Conservation (phyloP, 768 basidiomycete genomes). For the Asterophora parasitica region DNA sequence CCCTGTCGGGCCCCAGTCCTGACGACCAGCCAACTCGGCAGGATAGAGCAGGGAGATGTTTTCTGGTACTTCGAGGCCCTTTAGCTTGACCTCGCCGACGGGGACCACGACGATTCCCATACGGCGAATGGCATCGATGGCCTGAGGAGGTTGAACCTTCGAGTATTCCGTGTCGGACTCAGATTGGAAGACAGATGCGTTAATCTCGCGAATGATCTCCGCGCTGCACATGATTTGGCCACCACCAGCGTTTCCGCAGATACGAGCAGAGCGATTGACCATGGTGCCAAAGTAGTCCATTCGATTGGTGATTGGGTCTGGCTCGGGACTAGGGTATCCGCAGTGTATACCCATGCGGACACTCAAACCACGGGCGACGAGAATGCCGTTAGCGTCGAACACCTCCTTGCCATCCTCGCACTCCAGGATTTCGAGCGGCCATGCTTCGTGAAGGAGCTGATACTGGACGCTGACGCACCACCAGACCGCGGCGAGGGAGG, state of each 20-base stretch:
- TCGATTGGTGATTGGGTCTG: slow-evolving; percentile 84
- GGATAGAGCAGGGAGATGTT: slow-evolving; percentile 84
- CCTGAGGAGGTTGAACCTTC: slow-evolving; percentile 48
- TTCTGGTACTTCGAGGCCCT: slow-evolving; percentile 92
- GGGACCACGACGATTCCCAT: slow-evolving; percentile 65
- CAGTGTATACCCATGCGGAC: slow-evolving; percentile 98
- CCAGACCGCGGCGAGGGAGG: slow-evolving; percentile 78
- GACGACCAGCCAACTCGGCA: slow-evolving; percentile 61
- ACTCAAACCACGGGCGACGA: slow-evolving; percentile 84
- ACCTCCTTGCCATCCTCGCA: slow-evolving; percentile 86
- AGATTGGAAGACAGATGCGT: slow-evolving; percentile 50
- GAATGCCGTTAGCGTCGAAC: slow-evolving; percentile 54
- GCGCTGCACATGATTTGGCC: slow-evolving; percentile 92
- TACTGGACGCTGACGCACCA: slow-evolving; percentile 88
- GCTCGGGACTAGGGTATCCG: slow-evolving; percentile 83
- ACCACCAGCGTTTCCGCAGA: slow-evolving; percentile 77
- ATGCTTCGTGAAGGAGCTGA: slow-evolving; percentile 72
- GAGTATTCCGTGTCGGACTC: slow-evolving; percentile 61
- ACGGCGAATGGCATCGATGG: slow-evolving; percentile 69
- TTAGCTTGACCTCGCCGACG: slow-evolving; percentile 90
- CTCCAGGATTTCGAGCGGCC: slow-evolving; percentile 93
- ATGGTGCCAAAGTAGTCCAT: slow-evolving; percentile 99
- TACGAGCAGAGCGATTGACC: slow-evolving; percentile 90
- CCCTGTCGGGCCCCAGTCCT: slow-evolving; percentile 37
- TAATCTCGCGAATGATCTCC: slow-evolving; percentile 82